These are phyloP conservation scores for Ceratobasidium sp. DNA, from an alignment of 1,284 basidiomycete genomes.

Conservation along the genomic window DNA sequence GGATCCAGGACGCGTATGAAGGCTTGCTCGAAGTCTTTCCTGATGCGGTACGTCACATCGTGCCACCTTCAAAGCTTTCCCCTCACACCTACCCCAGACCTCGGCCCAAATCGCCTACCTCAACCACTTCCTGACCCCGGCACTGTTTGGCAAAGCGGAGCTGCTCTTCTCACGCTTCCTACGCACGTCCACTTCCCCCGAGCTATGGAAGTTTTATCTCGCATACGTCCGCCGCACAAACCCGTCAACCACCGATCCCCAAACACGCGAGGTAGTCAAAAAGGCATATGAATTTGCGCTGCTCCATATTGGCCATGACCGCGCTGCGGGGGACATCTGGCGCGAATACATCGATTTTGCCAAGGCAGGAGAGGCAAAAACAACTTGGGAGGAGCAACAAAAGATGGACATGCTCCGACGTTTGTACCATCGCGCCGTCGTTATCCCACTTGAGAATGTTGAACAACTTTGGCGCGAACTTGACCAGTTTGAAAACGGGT, in stretches of 20 bases:
- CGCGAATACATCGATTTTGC: conserved; percentile 81
- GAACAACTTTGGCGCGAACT: conserved; percentile 95
- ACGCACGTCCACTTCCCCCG: conserved; percentile 80
- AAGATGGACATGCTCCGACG: conserved; percentile 93
- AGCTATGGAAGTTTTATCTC: conserved; percentile 87
- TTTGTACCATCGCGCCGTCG: conserved; percentile 91
- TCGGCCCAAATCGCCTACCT: conserved; percentile 76
- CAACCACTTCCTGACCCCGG: conserved; percentile 71
- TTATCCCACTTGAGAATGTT: conserved; percentile 92
- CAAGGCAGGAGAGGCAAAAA: conserved; percentile 75
- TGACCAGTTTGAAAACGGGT: conserved; percentile 88
- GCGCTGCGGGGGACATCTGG: conserved; percentile 63
- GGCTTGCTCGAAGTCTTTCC: conserved; percentile 77
- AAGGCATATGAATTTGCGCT: conserved; percentile 95
- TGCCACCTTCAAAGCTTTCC: background rate
- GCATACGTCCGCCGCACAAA: conserved; percentile 66
- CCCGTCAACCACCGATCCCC: conserved; percentile 56
- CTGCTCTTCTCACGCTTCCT: conserved; percentile 82
- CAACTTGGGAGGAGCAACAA: conserved; percentile 94
- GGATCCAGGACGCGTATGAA: conserved; percentile 74
- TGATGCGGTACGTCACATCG: conserved; percentile 65
- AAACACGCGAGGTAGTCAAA: conserved; percentile 75
- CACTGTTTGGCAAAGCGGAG: conserved; percentile 74
- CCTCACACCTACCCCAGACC: conserved; percentile 55
- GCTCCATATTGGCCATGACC: conserved; percentile 82